phyloP scores from a whole-genome alignment of 1,284 basidiomycete genomes.

The Pholiota adiposa region DNA sequence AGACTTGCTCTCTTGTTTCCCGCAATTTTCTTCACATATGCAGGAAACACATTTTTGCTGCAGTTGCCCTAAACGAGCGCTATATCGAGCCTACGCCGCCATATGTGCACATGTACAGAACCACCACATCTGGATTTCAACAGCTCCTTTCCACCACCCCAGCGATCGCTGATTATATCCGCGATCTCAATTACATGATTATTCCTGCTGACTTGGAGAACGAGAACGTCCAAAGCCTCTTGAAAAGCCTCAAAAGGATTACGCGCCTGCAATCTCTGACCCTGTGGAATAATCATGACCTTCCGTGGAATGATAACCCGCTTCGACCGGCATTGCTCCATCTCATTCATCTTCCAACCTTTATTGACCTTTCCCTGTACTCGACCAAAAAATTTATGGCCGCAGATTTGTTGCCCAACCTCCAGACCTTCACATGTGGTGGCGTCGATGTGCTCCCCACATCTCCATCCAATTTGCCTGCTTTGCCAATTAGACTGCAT shows the following conservation, averaged over 20 bases:
- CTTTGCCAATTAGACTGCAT: not conserved
- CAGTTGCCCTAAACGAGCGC: not conserved
- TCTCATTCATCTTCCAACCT: slow-evolving; percentile 12
- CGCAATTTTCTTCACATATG: slow-evolving; percentile 6
- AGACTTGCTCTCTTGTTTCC: slow-evolving; percentile 13
- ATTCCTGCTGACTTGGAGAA: not conserved
- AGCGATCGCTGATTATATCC: slow-evolving; percentile 12
- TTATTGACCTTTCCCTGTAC: slow-evolving; percentile 5
- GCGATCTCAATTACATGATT: slow-evolving; percentile 5
- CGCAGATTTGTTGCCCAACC: slow-evolving; percentile 9
- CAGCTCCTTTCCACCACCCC: slow-evolving; percentile 4
- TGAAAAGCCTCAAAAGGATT: slow-evolving; percentile 1
- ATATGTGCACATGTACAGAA: not conserved
- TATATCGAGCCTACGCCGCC: not conserved
- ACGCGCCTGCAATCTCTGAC: slow-evolving; percentile 8
- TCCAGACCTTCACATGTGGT: slow-evolving; percentile 1
- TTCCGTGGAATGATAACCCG: slow-evolving; percentile 10
- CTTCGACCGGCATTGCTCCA: slow-evolving; percentile 6
- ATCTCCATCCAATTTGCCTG: not conserved
- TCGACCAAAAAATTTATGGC: slow-evolving; percentile 4
- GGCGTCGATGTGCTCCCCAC: not conserved
- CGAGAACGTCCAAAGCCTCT: not conserved
- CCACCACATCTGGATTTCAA: not conserved
- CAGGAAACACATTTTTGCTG: slow-evolving; percentile 17
- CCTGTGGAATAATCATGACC: not conserved